phyloP scores from a whole-genome alignment of 148 eudicot species.

The Rhododendron griersonianum region DNA sequence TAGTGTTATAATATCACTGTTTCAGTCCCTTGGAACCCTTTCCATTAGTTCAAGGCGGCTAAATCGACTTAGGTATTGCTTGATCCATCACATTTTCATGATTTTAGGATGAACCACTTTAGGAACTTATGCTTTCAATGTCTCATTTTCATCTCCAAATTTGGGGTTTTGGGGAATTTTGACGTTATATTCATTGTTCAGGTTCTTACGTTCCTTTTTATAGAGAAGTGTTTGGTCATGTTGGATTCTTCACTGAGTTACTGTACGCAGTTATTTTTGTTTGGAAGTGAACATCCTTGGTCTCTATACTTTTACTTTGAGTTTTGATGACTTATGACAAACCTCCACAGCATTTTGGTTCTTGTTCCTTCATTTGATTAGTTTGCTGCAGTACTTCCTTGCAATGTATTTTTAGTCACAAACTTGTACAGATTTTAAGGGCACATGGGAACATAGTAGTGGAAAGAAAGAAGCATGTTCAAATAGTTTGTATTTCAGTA shows the following conservation, averaged over 20 bases:
- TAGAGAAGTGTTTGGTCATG: neutral
- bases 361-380: neutral
- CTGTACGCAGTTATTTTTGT: neutral
- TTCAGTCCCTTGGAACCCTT: constrained; percentile 90
- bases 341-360: neutral
- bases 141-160: neutral
- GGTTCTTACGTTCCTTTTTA: neutral
- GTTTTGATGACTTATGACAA: neutral
- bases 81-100: constrained; percentile 7
- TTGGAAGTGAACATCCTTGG: neutral
- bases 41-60: constrained; percentile 93
- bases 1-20: constrained; percentile 88
- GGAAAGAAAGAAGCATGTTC: neutral
- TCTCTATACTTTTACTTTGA: neutral
- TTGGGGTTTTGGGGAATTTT: neutral
- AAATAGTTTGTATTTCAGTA: neutral
- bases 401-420: neutral
- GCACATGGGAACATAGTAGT: neutral
- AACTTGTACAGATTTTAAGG: neutral
- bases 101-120: neutral
- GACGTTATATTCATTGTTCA: neutral
- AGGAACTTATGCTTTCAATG: neutral
- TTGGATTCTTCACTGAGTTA: neutral
- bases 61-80: constrained; percentile 81
- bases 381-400: neutral